Conservation (phyloP, 306 rosid species). For the Quercus rubra region DNA sequence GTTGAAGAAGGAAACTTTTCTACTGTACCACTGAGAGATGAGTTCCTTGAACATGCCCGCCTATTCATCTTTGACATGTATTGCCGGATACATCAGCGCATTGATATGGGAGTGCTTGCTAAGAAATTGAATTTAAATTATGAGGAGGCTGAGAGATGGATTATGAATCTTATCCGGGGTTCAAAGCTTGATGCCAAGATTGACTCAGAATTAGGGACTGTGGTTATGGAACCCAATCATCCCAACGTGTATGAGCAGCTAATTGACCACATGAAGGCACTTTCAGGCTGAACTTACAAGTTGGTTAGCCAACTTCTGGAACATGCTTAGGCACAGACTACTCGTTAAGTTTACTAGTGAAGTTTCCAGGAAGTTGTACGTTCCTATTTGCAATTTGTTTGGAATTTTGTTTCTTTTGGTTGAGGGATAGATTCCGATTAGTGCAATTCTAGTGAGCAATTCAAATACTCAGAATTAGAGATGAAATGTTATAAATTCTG, state of each 20-base stretch:
- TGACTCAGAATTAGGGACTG: constrained; percentile 65
- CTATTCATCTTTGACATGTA: constrained; percentile 97
- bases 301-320: constrained; percentile 66
- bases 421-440: constrained; percentile 16
- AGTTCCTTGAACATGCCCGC: constrained; percentile 95
- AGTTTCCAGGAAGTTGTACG: constrained; percentile 12
- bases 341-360: constrained; percentile 35
- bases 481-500: background rate
- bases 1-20: constrained; percentile 88
- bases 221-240: constrained; percentile 77
- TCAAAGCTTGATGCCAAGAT: constrained; percentile 92
- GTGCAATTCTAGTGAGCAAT: background rate
- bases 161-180: constrained; percentile 68
- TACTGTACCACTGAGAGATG: constrained; percentile 86
- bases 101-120: constrained; percentile 90
- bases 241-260: constrained; percentile 94
- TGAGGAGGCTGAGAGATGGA: constrained; percentile 97
- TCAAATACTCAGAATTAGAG: background rate
- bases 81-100: constrained; percentile 88
- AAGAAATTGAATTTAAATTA: constrained; percentile 84
- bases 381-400: background rate
- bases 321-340: constrained; percentile 57
- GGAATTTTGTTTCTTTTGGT: constrained; percentile 18
- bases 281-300: constrained; percentile 75
- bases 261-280: constrained; percentile 79